Evolutionary conservation across 2,329 filamentous ascomycete genomes (phyloP).

Genomic region (Pseudogymnoascus sp.): DNA sequence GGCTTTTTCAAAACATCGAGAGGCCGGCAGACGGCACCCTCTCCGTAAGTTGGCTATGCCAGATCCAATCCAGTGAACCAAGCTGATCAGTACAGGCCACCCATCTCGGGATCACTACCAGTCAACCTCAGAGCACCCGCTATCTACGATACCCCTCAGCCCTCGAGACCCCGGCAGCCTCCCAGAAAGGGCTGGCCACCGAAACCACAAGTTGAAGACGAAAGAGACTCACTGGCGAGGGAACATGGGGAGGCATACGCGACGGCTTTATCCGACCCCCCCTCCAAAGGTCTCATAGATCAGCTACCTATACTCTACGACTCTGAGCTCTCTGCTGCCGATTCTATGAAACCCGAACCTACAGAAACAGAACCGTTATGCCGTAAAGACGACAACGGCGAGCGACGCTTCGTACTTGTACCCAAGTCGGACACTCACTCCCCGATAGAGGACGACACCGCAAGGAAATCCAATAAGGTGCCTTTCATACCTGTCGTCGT

Average conservation of each 20-base stretch:
- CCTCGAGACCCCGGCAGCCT: not conserved
- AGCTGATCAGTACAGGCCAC: not conserved
- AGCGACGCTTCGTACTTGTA: slow-evolving; percentile 57
- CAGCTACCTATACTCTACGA: slow-evolving; percentile 61
- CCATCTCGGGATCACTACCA: not conserved
- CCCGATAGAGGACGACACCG: slow-evolving; percentile 18
- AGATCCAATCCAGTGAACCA: not conserved
- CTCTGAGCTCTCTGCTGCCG: slow-evolving; percentile 34
- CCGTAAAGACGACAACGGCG: slow-evolving; percentile 32
- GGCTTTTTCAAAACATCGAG: slow-evolving; percentile 44
- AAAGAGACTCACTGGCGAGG: slow-evolving; percentile 50
- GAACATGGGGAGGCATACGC: slow-evolving; percentile 37
- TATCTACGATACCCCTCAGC: not conserved
- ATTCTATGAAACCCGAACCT: slow-evolving; percentile 10
- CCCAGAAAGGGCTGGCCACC: slow-evolving; percentile 39
- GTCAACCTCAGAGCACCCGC: slow-evolving; percentile 1
- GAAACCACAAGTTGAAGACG: slow-evolving; percentile 61
- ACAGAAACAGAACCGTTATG: slow-evolving; percentile 35
- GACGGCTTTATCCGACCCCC: slow-evolving; percentile 44
- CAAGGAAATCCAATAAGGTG: slow-evolving; percentile 6
- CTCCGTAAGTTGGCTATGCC: not conserved
- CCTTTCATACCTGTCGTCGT: slow-evolving; percentile 2
- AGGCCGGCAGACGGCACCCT: not conserved
- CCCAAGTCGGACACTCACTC: slow-evolving; percentile 22
- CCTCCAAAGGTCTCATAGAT: slow-evolving; percentile 55